Conservation (phyloP, 768 basidiomycete species). For the Trametes cinnabarina region DNA sequence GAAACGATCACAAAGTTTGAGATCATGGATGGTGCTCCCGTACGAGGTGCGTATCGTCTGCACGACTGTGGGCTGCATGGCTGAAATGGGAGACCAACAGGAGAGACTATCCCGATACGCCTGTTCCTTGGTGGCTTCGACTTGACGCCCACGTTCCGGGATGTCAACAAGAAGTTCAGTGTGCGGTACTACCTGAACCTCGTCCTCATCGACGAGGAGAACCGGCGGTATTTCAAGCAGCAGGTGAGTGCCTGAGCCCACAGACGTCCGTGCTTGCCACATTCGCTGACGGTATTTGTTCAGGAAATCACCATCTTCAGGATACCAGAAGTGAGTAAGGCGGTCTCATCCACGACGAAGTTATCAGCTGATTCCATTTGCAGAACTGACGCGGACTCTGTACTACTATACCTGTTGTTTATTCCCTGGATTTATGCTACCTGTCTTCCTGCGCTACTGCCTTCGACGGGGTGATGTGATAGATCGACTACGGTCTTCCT, state of each 20-base stretch:
- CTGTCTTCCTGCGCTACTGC: neutral
- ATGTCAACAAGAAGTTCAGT: conserved; percentile 92
- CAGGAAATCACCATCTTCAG: conserved; percentile 88
- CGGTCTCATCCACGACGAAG: no score
- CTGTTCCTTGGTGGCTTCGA: conserved; percentile 98
- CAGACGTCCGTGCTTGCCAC: neutral
- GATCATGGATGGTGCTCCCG: conserved; percentile 98
- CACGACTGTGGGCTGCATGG: neutral
- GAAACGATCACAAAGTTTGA: conserved; percentile 99
- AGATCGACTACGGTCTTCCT: no score
- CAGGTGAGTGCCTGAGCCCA: conserved; percentile 49
- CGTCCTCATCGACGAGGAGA: conserved; percentile 97
- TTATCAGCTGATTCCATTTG: neutral
- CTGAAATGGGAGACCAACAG: conserved; percentile 36
- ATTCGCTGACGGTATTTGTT: no score
- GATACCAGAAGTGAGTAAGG: conserved; percentile 71
- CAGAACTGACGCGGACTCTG: conserved; percentile 37
- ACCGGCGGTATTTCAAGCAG: conserved; percentile 96
- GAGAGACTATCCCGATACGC: conserved; percentile 97
- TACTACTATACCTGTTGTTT: conserved; percentile 28
- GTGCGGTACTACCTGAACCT: conserved; percentile 49
- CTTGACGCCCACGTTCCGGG: conserved; percentile 96
- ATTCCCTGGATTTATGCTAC: conserved; percentile 20
- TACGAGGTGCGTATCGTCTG: conserved; percentile 65
- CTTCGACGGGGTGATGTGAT: no score